Base-by-base conservation (phyloP, 2,329 filamentous ascomycete genomes). In the Fusarium gaditjirri region DNA sequence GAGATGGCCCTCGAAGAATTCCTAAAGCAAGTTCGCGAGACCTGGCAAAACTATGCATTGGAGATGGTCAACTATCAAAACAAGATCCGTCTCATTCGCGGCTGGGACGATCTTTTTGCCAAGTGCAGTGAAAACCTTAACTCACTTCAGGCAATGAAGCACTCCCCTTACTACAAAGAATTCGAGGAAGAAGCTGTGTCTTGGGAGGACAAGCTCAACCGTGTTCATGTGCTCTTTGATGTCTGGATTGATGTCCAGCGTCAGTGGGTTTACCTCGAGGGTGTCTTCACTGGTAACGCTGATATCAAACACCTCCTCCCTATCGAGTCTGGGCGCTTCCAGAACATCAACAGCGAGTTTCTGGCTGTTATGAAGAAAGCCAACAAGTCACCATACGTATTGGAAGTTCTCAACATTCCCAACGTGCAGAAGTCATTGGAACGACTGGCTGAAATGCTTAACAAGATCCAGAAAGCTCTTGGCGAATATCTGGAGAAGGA, bases 171-270 rank as follows among this genome's bases (percentile, higher is more conserved):
- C 82, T 99, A 97, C 87, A 98, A 98, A 81, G 95, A 98, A 77
- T 99, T 99, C 71, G 96, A 99, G 80, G 96, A 99, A 77, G 96
- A 99, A 76, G 97, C 97, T 11, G 93, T 94, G 2, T 90, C 93
- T 2, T 99, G 96, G 96, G 97, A 99, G 83, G 97, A 99, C 83
- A 97, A 97, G 81, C 88, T 99, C 31, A 99, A 98, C 81, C 91
- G 96, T 49, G 94, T 99, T 5, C 96, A 99, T 80, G 94, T 99
- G 21, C 88, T 99, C 14, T 99, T 99, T 78, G 96, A 99, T 81
- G 95, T 99, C 21, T 99, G 97, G 97, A 99, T 99, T 76, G 97
- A 99, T 83, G 97, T 99, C n/a, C 96, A 99, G 82, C 92, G 97
- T 69, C 96, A 99, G 84, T 99, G 96, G 96, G 96, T 99, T 12